A percentile compares a stretch with the other conserved stretches of the same genome.
Evolutionary conservation across 129 eudicot genomes (phyloP).

Genomic region (Saposhnikovia divaricata): DNA sequence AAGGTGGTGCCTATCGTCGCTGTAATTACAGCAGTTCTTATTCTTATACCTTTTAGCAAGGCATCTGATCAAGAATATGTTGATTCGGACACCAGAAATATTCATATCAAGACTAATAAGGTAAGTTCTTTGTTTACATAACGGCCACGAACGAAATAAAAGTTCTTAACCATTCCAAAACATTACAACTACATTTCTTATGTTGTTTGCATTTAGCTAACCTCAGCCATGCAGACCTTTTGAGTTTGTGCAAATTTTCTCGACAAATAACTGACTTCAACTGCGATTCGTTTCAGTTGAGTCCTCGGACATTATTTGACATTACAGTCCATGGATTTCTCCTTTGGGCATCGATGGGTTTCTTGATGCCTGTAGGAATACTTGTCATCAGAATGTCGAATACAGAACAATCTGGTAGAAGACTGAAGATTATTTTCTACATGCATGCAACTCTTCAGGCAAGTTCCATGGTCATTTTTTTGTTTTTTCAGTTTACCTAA

Average conservation of each 20-base stretch:
- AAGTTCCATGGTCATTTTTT: slow-evolving; percentile 2
- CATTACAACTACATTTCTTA: background rate
- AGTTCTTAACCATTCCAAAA: background rate
- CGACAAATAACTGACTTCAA: background rate
- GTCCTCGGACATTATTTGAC: slow-evolving; percentile 23
- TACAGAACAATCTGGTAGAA: slow-evolving; percentile 43
- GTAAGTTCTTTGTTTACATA: background rate
- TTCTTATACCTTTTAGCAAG: slow-evolving; percentile 15
- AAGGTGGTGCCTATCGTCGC: slow-evolving; percentile 6
- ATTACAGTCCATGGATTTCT: slow-evolving; percentile 63
- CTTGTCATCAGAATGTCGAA: slow-evolving; percentile 59
- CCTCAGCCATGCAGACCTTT: too few species aligned
- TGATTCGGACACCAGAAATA: background rate
- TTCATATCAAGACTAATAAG: slow-evolving; percentile 3
- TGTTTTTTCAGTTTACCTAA: background rate
- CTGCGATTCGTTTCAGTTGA: slow-evolving; percentile 19
- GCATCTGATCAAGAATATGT: slow-evolving; percentile 14
- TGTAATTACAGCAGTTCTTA: slow-evolving; percentile 12
- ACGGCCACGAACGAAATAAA: background rate
- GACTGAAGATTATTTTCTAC: slow-evolving; percentile 45
- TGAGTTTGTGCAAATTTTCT: background rate
- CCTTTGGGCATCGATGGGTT: slow-evolving; percentile 91
- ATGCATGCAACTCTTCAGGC: slow-evolving; percentile 69
- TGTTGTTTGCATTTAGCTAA: background rate
- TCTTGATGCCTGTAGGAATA: slow-evolving; percentile 68